Base-by-base conservation (phyloP, 371 early-diverging fungal species). In the Mucor irregularis region DNA sequence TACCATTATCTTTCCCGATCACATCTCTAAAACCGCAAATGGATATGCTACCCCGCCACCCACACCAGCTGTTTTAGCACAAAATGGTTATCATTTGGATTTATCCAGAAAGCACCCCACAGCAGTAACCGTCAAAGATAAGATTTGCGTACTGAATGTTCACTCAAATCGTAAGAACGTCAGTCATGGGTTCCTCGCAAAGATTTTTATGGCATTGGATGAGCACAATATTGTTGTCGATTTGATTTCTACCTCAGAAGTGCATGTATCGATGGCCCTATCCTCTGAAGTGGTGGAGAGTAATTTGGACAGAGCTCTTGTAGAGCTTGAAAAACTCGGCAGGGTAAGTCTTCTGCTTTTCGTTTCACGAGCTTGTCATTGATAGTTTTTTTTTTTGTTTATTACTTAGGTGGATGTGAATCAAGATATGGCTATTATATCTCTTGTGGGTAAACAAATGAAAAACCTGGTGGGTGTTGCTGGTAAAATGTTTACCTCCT, bases 91-190 rank as follows among this genome's bases (percentile, higher is more conserved):
- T 53, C 75, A 74, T 53, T 64, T 81, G 22, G 89, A 89, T 56
- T 67, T 90, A 34, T 80, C 85, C 8, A 63, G 82, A 30, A 75
- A 85, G 31, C 86, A 87, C 45, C 91, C 97, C 1, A 96, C 97
- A 0, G 99, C 99, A 11, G 96, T 96, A 35, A 99, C 99, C 13
- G 91, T 99, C 78, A 99, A 99, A 64, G 94, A 97, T 55, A 83
- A 91, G 51, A 88, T 97, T 38, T 86, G 86, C 51, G 90, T 96
- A 1, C 73, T 99, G 14, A 99, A 96, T 73, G 86, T 97, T 17
- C 95, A 94, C 59, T 95, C 96, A 10, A 96, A 96, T 66, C 84
- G 94, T 35, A 97, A 96, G 66, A 89, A 85, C 22, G 92, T 93
- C 26, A 90, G 93, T 37, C 95, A 97, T 68, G 97, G 96, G 4